Base-by-base conservation (phyloP, 2,329 filamentous ascomycete species). In the Ilyonectria sp. region DNA sequence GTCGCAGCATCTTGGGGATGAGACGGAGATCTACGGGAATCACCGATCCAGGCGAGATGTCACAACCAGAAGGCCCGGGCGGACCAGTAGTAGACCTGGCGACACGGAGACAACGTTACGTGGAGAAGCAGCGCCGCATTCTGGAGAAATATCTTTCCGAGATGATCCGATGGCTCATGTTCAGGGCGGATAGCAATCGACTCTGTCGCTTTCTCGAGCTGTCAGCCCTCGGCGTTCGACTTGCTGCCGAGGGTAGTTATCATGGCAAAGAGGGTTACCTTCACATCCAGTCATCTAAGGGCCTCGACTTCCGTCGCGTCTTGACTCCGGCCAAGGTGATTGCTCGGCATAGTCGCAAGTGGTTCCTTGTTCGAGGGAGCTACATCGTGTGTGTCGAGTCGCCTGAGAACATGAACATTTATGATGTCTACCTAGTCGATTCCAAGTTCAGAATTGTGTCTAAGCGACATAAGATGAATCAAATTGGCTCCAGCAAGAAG, bases 381-480 rank as follows among this genome's bases (percentile, higher is more conserved):
- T 99, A 99, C 77, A 92, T 99, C 67, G 95, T 97, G 50, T 98
- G 95, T 74, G 95, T 98, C n/a, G 95, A 98, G 78, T 98, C 96
- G 0, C 96, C 96, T 0, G 95, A 98, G 79, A 97, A 97, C 75
- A 97, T 98, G 93, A 95, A 97, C 76, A 97, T 98, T 37, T 98
- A 97, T 79, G 97, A 99, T 81, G 96, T 99, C 23, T 98, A 98
- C 80, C 87, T 99, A n/a, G 93, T 98, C 29, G 96, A 99, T 78
- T 88, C 93, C 1, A 92, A 93, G 75, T 99, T 99, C 81, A 86
- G 89, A 59, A 91, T 98, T 56, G 91, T 94, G 69, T 90, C 93
- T 62, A 94, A 94, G 81, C 89, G 88, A 72, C 86, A 83, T 72
- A 86, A 87, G 68, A 78, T 87, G 17, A 86, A 84, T 71, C 83